Evolutionary conservation across 129 eudicot species (phyloP).

Genomic region (Sambucus nigra): DNA sequence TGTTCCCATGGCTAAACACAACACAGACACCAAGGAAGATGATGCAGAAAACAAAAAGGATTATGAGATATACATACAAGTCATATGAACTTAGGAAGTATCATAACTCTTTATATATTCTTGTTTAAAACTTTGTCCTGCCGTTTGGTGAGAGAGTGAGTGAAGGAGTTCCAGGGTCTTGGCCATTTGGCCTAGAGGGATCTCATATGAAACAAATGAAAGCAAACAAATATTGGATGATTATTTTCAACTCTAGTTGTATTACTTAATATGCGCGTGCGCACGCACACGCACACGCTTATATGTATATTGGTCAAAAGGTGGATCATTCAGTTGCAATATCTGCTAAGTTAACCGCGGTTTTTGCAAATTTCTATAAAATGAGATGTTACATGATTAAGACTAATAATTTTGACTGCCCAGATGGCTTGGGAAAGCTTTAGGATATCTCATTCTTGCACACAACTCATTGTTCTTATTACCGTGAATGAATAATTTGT

Average conservation of each 20-base stretch:
- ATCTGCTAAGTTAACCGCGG: neutral
- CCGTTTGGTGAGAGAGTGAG: slow-evolving; percentile 3
- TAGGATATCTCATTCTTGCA: neutral
- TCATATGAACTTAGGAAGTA: neutral
- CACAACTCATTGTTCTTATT: neutral
- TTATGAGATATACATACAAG: slow-evolving; percentile 1
- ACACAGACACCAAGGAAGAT: slow-evolving; percentile 6
- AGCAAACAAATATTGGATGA: slow-evolving; percentile 2
- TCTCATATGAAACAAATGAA: slow-evolving; percentile 12
- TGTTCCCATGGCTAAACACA: slow-evolving; percentile 28
- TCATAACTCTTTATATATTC: neutral
- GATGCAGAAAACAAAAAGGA: slow-evolving; percentile 12
- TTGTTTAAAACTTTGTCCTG: slow-evolving; percentile 4
- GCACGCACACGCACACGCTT: no score
- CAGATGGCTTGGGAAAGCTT: neutral
- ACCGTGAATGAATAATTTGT: no score
- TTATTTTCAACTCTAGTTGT: no score
- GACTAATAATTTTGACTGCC: no score
- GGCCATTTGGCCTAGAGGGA: neutral
- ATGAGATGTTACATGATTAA: neutral
- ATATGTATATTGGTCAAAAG: neutral
- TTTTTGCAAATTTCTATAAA: no score
- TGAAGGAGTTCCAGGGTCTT: no score
- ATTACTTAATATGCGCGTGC: no score
- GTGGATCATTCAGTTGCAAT: neutral